Evolutionary conservation across 805 yeast genomes (phyloP).

Genomic region (Lipomyces sp.): DNA sequence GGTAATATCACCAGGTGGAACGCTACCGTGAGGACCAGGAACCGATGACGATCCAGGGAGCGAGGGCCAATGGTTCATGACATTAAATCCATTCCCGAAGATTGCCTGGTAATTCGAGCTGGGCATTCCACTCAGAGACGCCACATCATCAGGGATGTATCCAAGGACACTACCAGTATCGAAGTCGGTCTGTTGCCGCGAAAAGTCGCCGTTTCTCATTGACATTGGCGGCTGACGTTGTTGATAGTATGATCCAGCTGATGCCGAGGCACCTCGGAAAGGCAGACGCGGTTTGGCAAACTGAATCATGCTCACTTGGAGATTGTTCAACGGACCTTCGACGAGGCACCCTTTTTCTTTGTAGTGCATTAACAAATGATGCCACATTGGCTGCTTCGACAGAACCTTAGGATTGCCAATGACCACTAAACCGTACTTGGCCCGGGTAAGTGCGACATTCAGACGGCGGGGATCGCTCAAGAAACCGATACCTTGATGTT

Average conservation of each 20-base stretch:
- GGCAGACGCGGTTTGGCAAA: slow-evolving; percentile 35
- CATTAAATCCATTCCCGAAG: slow-evolving; percentile 28
- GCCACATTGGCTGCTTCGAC: slow-evolving; percentile 75
- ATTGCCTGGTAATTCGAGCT: slow-evolving; percentile 30
- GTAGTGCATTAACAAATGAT: slow-evolving; percentile 72
- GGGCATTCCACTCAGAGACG: slow-evolving; percentile 19
- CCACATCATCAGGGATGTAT: slow-evolving; percentile 44
- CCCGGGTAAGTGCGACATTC: slow-evolving; percentile 89
- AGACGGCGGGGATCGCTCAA: slow-evolving; percentile 82
- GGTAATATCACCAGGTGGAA: background rate
- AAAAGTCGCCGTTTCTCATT: background rate
- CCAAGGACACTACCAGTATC: slow-evolving; percentile 51
- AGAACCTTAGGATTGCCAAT: slow-evolving; percentile 85
- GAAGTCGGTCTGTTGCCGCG: slow-evolving; percentile 39
- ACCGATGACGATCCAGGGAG: slow-evolving; percentile 3
- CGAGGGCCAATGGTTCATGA: slow-evolving; percentile 24
- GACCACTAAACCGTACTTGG: slow-evolving; percentile 77
- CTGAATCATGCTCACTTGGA: slow-evolving; percentile 73
- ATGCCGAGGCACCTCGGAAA: slow-evolving; percentile 34
- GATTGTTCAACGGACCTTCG: slow-evolving; percentile 82
- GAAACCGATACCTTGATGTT: slow-evolving; percentile 76
- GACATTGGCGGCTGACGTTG: slow-evolving; percentile 13
- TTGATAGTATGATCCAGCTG: background rate
- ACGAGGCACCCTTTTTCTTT: slow-evolving; percentile 86
- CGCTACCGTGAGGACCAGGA: slow-evolving; percentile 1